These are phyloP conservation scores for Iberis amara DNA, from an alignment of 441 rosid genomes.

Conservation along the genomic window DNA sequence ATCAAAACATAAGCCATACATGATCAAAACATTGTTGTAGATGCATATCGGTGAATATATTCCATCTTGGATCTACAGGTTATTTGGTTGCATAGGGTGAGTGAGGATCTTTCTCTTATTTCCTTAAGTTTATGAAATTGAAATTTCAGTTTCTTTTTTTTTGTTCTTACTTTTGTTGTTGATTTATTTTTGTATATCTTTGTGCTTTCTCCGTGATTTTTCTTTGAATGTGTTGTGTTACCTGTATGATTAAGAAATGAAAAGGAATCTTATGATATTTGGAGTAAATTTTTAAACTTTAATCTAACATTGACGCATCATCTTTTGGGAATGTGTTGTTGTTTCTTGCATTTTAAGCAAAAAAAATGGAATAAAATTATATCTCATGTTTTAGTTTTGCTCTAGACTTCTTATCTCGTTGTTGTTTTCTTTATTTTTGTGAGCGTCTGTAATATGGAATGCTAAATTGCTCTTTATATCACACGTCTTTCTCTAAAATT, in stretches of 20 bases:
- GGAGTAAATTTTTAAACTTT: not conserved
- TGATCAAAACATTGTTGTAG: too few species aligned
- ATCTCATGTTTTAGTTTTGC: too few species aligned
- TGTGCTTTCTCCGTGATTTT: too few species aligned
- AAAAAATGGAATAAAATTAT: slow-evolving; percentile 3
- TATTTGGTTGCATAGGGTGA: slow-evolving; percentile 66
- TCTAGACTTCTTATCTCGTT: too few species aligned
- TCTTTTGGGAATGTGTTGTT: slow-evolving; percentile 7
- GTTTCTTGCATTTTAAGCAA: slow-evolving; percentile 26
- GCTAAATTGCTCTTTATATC: slow-evolving; percentile 3
- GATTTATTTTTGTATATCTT: too few species aligned
- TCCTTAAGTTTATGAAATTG: too few species aligned
- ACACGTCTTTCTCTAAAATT: too few species aligned
- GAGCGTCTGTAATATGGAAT: not conserved
- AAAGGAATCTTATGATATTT: slow-evolving; percentile 3
- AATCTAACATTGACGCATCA: slow-evolving; percentile 8
- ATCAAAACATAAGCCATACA: too few species aligned
- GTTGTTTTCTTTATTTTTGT: too few species aligned
- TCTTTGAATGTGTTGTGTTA: not conserved
- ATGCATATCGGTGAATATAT: slow-evolving; percentile 36
- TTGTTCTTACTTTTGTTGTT: not conserved
- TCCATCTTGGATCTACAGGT: slow-evolving; percentile 52
- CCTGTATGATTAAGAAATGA: not conserved
- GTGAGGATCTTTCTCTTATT: slow-evolving; percentile 24
- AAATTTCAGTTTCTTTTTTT: too few species aligned